Evolutionary conservation across 108 stramenopile species (phyloP), one percentile per base, ranked within the genome.

Genomic region (Nitzschia putrida): DNA sequence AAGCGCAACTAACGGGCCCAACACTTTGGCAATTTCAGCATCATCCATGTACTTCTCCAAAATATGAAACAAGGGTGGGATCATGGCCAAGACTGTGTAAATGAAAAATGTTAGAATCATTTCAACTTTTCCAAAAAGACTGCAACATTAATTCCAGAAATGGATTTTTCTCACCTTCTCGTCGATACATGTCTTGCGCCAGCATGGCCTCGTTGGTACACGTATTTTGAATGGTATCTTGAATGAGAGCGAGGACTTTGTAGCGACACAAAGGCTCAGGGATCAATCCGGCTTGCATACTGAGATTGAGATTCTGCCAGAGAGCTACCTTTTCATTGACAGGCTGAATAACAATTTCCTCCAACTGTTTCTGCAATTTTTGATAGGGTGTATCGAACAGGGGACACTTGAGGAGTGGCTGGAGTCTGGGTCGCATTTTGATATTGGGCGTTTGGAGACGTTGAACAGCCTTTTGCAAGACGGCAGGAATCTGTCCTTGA

Each of bases 371-470:
- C 68, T 88, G 86, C 11, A 85, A 67, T 54, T 81, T 84, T 53
- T 83, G 77, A 47, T 89, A 86, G 5, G 88, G 87, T 47, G 88
- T 88, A 39, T 88, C 89, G 68, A 95, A 95, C 7, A 89, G 53
- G 24, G 94, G 90, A 68, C 94, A 92, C 64, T 88, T 92, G 43
- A 90, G 56, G 5, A 95, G 70, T 12, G 90, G 90, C 54, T 73
- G 78, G 37, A 95, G 57, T 14, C 90, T 66, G 3, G 91, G 89
- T 53, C 90, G 66, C 63, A 89, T 71, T 73, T 84, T 85, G 26
- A 88, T 61, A 29, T 83, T 80, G 23, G 86, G 76, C 25, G 88
- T 90, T 71, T 85, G 75, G 74, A 95, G 69, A 61, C 91, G 72
- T 34, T 78, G 75, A 10, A 85, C 61, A 5, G 89, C 94, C 78